Percentiles rank a stretch among this genome's conserved stretches.
phyloP scores from a whole-genome alignment of 441 rosid species.

The Brassica hybrid region DNA sequence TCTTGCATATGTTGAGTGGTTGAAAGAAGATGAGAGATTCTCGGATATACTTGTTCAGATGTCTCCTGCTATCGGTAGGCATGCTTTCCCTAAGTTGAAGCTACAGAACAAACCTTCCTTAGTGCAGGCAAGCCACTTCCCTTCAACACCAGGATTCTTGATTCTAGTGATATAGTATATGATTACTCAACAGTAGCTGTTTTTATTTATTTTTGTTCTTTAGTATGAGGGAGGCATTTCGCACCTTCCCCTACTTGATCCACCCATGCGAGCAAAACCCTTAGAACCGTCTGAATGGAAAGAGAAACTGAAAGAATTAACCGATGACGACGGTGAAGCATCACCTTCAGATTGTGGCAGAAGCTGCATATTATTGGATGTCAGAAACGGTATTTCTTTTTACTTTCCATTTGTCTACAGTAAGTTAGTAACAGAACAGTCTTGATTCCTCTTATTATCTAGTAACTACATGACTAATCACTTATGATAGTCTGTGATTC shows the following conservation, averaged over 20 bases:
- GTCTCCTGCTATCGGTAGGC: slow-evolving; percentile 74
- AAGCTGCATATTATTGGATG: slow-evolving; percentile 67
- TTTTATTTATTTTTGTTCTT: neutral
- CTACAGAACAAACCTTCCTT: slow-evolving; percentile 82
- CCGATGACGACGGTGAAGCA: slow-evolving; percentile 33
- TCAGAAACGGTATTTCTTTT: slow-evolving; percentile 72
- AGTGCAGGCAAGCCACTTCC: slow-evolving; percentile 69
- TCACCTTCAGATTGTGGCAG: slow-evolving; percentile 45
- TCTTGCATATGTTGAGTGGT: slow-evolving; percentile 80
- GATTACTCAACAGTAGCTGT: neutral
- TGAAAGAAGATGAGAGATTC: slow-evolving; percentile 68
- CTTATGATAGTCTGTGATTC: slow-evolving; percentile 2
- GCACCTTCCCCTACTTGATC: slow-evolving; percentile 80
- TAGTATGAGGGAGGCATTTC: slow-evolving; percentile 86
- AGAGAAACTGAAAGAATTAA: slow-evolving; percentile 57
- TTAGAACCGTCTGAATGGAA: slow-evolving; percentile 86
- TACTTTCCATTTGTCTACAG: slow-evolving; percentile 1
- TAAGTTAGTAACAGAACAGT: neutral
- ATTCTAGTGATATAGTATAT: neutral
- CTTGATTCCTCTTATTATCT: slow-evolving; percentile 1
- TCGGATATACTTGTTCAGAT: slow-evolving; percentile 78
- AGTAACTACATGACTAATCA: neutral
- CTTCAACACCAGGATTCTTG: slow-evolving; percentile 8
- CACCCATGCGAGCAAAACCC: slow-evolving; percentile 75
- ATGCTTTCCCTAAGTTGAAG: slow-evolving; percentile 86